These are phyloP conservation scores for Cryptosporidium xiaoi DNA, from an alignment of 169 alveolate genomes.

Conservation along the genomic window DNA sequence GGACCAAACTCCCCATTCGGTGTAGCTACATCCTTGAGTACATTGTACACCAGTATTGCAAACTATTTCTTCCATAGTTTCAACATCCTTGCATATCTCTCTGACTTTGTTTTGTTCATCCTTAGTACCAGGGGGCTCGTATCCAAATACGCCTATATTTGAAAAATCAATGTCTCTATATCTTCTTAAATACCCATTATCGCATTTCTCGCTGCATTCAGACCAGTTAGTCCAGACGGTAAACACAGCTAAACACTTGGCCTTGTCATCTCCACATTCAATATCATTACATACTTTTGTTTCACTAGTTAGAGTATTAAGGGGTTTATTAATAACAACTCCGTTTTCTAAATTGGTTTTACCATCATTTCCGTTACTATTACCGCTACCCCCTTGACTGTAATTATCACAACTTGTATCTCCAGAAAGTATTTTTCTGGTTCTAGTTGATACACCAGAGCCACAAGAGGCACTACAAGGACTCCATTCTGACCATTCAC, in stretches of 20 bases:
- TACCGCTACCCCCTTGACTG: slow-evolving; percentile 5
- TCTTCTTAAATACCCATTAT: slow-evolving; percentile 22
- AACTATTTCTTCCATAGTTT: slow-evolving; percentile 23
- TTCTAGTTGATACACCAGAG: slow-evolving; percentile 65
- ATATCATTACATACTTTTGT: slow-evolving; percentile 9
- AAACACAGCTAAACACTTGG: slow-evolving; percentile 23
- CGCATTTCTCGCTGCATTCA: slow-evolving; percentile 58
- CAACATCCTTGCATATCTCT: slow-evolving; percentile 29
- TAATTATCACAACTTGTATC: no score
- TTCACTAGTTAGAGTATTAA: neutral
- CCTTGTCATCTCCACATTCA: neutral
- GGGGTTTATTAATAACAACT: neutral
- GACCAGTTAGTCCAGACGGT: slow-evolving; percentile 68
- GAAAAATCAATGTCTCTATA: slow-evolving; percentile 44
- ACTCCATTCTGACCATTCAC: slow-evolving; percentile 77
- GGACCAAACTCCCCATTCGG: slow-evolving; percentile 62
- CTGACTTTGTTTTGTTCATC: slow-evolving; percentile 34
- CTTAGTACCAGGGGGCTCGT: slow-evolving; percentile 49
- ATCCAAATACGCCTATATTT: slow-evolving; percentile 51
- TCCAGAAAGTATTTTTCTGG: slow-evolving; percentile 11
- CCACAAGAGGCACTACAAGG: slow-evolving; percentile 79
- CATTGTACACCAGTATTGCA: slow-evolving; percentile 44
- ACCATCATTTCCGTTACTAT: no score
- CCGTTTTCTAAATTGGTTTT: neutral
- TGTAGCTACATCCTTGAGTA: slow-evolving; percentile 27